phyloP scores from a whole-genome alignment of 371 early-diverging fungal species.

The Lichtheimia ornata region DNA sequence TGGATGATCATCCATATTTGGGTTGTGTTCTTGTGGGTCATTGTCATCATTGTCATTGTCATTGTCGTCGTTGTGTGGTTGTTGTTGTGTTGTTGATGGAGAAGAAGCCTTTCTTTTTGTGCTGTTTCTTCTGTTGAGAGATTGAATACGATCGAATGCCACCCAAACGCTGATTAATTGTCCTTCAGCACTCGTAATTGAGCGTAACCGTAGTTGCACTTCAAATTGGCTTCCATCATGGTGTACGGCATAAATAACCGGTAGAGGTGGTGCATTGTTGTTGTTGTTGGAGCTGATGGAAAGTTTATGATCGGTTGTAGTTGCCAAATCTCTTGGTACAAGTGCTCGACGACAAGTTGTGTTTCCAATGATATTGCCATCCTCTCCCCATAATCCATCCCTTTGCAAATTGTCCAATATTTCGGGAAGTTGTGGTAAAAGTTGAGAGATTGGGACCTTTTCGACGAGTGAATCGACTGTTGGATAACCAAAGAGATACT shows the following conservation, averaged over 20 bases:
- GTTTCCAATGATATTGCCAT: constrained; percentile 27
- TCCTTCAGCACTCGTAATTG: constrained; percentile 57
- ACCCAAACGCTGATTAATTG: constrained; percentile 70
- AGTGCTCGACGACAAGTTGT: constrained; percentile 36
- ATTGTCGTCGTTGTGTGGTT: neutral
- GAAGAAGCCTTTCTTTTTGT: constrained; percentile 5
- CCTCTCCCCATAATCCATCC: constrained; percentile 19
- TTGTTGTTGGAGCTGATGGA: neutral
- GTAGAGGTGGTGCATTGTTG: constrained; percentile 21
- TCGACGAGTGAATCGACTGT: constrained; percentile 49
- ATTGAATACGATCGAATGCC: constrained; percentile 61
- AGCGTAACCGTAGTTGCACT: constrained; percentile 63
- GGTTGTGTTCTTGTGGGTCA: neutral
- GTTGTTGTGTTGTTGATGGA: neutral
- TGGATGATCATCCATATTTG: neutral
- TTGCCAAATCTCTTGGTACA: constrained; percentile 15
- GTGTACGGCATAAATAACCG: constrained; percentile 63
- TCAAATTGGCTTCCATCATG: constrained; percentile 64
- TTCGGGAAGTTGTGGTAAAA: constrained; percentile 62
- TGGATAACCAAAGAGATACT: constrained; percentile 70
- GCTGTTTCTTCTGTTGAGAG: constrained; percentile 12
- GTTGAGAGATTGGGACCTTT: constrained; percentile 47
- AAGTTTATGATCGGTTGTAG: constrained; percentile 1
- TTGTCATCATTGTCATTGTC: neutral
- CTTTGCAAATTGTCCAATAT: constrained; percentile 22